A percentile compares a stretch with the other conserved stretches of the same genome.
phyloP scores from a whole-genome alignment of 2,329 filamentous ascomycete genomes.

The Cercospora brassicicola region DNA sequence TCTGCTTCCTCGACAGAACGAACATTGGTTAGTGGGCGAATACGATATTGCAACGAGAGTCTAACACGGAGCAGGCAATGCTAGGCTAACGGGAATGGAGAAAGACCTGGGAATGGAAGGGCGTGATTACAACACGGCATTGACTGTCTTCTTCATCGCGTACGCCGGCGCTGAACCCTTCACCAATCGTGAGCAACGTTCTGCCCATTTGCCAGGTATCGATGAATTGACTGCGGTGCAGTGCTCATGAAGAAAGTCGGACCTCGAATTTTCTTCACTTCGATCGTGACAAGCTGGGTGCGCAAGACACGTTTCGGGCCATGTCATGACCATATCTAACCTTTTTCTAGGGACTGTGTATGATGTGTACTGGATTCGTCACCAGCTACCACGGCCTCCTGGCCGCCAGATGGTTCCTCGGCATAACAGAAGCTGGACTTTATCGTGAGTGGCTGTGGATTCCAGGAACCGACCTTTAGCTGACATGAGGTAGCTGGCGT shows the following conservation, averaged over 20 bases:
- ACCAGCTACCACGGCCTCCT: constrained; percentile 32
- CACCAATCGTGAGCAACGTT: constrained; percentile 57
- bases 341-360: constrained; percentile 43
- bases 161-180: constrained; percentile 77
- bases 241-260: constrained; percentile 72
- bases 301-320: background rate
- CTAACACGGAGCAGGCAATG: constrained; percentile 53
- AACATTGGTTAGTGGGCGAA: constrained; percentile 49
- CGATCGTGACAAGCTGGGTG: constrained; percentile 71
- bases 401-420: constrained; percentile 34
- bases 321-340: background rate
- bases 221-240: background rate
- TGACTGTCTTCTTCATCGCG: constrained; percentile 85
- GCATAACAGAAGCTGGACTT: constrained; percentile 33
- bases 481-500: constrained; percentile 55
- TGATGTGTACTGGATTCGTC: constrained; percentile 28
- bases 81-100: constrained; percentile 57
- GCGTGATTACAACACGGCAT: constrained; percentile 68
- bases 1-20: constrained; percentile 46
- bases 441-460: constrained; percentile 50
- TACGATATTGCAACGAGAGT: background rate
- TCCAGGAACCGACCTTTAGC: background rate
- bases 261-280: constrained; percentile 70
- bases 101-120: constrained; percentile 63
- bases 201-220: background rate